Percentiles rank a stretch among this genome's conserved stretches.
phyloP scores from a whole-genome alignment of 2,329 filamentous ascomycete genomes.

The Cladosporium sphaerospermum region DNA sequence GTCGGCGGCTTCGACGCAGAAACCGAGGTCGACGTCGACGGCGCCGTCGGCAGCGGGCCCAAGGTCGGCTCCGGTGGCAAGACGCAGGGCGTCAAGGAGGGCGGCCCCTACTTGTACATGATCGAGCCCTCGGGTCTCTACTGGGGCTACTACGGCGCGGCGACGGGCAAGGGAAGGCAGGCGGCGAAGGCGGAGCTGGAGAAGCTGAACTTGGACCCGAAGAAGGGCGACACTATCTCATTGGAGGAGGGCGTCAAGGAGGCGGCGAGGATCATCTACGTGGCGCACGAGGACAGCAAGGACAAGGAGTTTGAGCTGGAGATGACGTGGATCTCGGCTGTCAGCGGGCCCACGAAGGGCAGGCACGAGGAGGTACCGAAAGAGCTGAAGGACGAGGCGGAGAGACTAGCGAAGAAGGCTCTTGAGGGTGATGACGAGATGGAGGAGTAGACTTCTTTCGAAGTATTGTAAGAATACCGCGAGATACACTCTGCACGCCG shows the following conservation, averaged over 20 bases:
- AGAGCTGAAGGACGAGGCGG: slow-evolving; percentile 83
- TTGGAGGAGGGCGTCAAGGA: slow-evolving; percentile 89
- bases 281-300: slow-evolving; percentile 97
- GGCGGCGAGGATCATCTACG: slow-evolving; percentile 93
- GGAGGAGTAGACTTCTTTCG: slow-evolving; percentile 60
- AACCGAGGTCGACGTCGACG: slow-evolving; percentile 76
- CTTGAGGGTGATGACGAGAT: slow-evolving; percentile 85
- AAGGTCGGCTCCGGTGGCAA: slow-evolving; percentile 77
- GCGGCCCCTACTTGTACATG: slow-evolving; percentile 95
- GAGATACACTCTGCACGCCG: slow-evolving; percentile 7
- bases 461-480: slow-evolving; percentile 13
- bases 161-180: slow-evolving; percentile 93
- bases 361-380: slow-evolving; percentile 90
- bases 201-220: slow-evolving; percentile 72
- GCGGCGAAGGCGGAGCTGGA: slow-evolving; percentile 96
- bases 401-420: slow-evolving; percentile 84
- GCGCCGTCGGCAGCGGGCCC: slow-evolving; percentile 80
- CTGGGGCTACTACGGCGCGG: slow-evolving; percentile 98
- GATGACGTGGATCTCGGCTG: slow-evolving; percentile 93
- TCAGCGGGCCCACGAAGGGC: slow-evolving; percentile 83
- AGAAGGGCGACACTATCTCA: slow-evolving; percentile 63
- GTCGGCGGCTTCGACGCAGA: slow-evolving; percentile 90
- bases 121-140: slow-evolving; percentile 95
- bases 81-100: slow-evolving; percentile 65
- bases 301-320: slow-evolving; percentile 99